Percentiles rank a stretch among this genome's conserved stretches.
These are phyloP conservation scores for Suillus weaverae DNA, from an alignment of 768 basidiomycete species.

Conservation along the genomic window DNA sequence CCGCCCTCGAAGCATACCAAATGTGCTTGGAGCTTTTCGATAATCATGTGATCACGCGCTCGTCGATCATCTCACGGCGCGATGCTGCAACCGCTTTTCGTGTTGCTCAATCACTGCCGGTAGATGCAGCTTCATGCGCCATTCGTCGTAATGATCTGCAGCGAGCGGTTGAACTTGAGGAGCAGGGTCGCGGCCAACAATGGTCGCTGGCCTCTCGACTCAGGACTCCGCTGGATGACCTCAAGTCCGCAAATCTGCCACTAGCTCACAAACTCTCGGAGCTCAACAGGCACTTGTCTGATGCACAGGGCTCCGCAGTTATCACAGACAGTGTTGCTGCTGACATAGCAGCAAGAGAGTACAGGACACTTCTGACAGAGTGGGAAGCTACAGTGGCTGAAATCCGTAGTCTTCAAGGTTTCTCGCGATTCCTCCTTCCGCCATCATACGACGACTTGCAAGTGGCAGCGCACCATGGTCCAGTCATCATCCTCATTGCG, in stretches of 20 bases:
- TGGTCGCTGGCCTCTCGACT: slow-evolving; percentile 33
- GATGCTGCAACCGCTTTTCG: slow-evolving; percentile 14
- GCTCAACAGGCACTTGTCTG: not conserved
- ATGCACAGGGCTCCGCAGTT: not conserved
- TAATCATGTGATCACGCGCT: not conserved
- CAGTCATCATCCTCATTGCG: slow-evolving; percentile 19
- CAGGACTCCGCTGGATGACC: slow-evolving; percentile 25
- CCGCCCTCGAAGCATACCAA: too few species aligned
- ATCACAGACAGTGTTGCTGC: not conserved
- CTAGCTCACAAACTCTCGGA: not conserved
- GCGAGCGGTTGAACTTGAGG: slow-evolving; percentile 30
- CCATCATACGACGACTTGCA: slow-evolving; percentile 12
- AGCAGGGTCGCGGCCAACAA: slow-evolving; percentile 31
- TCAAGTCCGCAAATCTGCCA: slow-evolving; percentile 11
- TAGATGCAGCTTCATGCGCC: slow-evolving; percentile 27
- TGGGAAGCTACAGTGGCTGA: slow-evolving; percentile 8
- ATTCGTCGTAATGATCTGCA: slow-evolving; percentile 21
- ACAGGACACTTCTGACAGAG: slow-evolving; percentile 9
- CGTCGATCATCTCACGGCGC: slow-evolving; percentile 9
- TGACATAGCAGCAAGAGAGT: slow-evolving; percentile 8
- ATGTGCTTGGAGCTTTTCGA: not conserved
- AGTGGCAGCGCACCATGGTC: slow-evolving; percentile 17
- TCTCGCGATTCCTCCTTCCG: slow-evolving; percentile 20
- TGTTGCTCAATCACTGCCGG: slow-evolving; percentile 22
- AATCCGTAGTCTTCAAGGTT: slow-evolving; percentile 10